phyloP scores from a whole-genome alignment of 345 rosid species.

The Sonneratia caseolaris region DNA sequence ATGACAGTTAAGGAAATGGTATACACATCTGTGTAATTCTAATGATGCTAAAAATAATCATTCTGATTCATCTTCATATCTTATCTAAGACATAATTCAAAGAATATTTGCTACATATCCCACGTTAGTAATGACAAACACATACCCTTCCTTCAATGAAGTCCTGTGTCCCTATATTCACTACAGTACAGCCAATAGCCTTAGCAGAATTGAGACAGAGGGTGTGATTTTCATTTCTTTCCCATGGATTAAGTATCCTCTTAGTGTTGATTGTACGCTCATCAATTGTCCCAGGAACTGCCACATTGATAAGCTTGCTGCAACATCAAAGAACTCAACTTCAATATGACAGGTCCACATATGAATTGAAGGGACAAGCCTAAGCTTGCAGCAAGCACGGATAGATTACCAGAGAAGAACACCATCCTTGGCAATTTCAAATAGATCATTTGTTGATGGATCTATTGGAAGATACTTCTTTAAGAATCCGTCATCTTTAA shows the following conservation, averaged over 20 bases:
- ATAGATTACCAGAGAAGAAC: conserved; percentile 77
- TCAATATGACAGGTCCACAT: conserved; percentile 3
- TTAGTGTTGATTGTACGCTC: conserved; percentile 11
- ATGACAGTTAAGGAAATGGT: no score
- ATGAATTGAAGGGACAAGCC: conserved; percentile 6
- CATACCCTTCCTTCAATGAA: conserved; percentile 12
- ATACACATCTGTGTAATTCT: no score
- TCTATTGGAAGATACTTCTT: conserved; percentile 70
- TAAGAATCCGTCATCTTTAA: conserved; percentile 65
- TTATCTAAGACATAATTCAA: background rate
- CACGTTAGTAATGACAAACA: background rate
- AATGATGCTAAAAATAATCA: no score
- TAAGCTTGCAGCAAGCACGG: background rate
- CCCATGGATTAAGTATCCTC: conserved; percentile 9
- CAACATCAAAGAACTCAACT: background rate
- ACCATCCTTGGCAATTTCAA: conserved; percentile 88
- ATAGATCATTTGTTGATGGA: conserved; percentile 82
- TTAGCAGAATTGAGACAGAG: conserved; percentile 12
- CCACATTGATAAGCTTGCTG: conserved; percentile 11
- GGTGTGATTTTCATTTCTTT: conserved; percentile 9
- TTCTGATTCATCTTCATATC: no score
- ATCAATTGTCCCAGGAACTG: conserved; percentile 10
- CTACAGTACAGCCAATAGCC: conserved; percentile 11
- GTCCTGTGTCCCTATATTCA: conserved; percentile 8
- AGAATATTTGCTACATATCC: no score